Percentiles rank a stretch among this genome's conserved stretches.
Conservation (phyloP, 2,329 filamentous ascomycete species). For the Fusarium pseudonygamai region DNA sequence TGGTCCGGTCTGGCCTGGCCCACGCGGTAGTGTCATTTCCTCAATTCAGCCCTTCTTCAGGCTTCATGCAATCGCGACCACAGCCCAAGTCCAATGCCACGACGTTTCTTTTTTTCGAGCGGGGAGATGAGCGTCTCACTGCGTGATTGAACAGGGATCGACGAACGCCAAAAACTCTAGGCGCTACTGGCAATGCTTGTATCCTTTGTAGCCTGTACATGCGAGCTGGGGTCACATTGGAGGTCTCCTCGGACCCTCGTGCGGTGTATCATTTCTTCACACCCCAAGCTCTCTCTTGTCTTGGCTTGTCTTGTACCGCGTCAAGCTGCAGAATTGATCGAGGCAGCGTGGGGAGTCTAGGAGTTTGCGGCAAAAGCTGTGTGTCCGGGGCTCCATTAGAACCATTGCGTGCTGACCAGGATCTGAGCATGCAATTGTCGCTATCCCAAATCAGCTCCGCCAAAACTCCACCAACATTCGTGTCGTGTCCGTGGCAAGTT, state of each 20-base stretch:
- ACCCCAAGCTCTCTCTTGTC: constrained; percentile 8
- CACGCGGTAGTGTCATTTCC: background rate
- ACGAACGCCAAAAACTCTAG: constrained; percentile 30
- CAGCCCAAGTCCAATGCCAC: background rate
- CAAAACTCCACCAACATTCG: constrained; percentile 30
- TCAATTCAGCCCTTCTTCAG: constrained; percentile 17
- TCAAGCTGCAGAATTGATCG: constrained; percentile 16
- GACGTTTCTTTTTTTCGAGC: background rate
- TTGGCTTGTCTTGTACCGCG: background rate
- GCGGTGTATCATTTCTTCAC: constrained; percentile 7
- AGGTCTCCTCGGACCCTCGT: constrained; percentile 21
- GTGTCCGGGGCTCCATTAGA: constrained; percentile 10
- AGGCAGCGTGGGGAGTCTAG: constrained; percentile 32
- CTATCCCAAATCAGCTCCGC: constrained; percentile 28
- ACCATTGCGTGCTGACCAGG: constrained; percentile 44
- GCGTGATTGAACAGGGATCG: constrained; percentile 18
- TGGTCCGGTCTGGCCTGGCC: constrained; percentile 19
- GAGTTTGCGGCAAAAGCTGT: constrained; percentile 22
- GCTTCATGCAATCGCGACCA: constrained; percentile 1
- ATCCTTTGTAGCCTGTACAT: background rate
- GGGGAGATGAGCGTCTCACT: constrained; percentile 8
- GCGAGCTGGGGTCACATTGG: background rate
- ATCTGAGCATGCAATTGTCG: constrained; percentile 42
- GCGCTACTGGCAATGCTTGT: background rate
- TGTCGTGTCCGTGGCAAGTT: constrained; percentile 9